A percentile compares a stretch with the other conserved stretches of the same genome.
These are phyloP conservation scores for Podila epigama DNA, from an alignment of 192 early-diverging fungal species.

Conservation along the genomic window DNA sequence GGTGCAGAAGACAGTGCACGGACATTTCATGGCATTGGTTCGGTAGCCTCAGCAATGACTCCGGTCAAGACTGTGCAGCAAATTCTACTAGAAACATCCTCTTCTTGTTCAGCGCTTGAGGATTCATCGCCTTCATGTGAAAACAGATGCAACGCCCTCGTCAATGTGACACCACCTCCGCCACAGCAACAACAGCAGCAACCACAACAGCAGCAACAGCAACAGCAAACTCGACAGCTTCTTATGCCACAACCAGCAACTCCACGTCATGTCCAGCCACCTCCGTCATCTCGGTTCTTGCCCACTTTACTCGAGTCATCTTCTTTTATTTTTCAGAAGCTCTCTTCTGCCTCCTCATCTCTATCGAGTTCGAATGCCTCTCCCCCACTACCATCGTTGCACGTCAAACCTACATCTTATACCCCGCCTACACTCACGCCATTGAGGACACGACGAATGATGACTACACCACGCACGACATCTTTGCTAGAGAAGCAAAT, in stretches of 20 bases:
- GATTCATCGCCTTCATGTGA: not conserved
- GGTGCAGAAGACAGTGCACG: conserved; percentile 15
- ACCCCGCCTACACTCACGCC: too few species aligned
- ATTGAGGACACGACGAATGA: too few species aligned
- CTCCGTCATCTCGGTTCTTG: conserved; percentile 1
- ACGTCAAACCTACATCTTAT: not conserved
- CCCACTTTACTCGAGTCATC: conserved; percentile 14
- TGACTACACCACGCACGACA: too few species aligned
- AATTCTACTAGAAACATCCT: not conserved
- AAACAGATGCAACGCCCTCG: not conserved
- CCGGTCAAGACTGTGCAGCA: not conserved
- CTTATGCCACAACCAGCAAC: not conserved
- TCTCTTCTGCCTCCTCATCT: not conserved
- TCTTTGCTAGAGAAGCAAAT: too few species aligned
- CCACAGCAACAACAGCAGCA: not conserved
- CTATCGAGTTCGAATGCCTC: not conserved
- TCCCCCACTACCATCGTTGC: not conserved
- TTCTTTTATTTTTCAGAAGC: conserved; percentile 18
- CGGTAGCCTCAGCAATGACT: not conserved
- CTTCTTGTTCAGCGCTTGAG: not conserved
- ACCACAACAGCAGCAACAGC: not conserved
- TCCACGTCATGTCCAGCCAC: not conserved
- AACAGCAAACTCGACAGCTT: not conserved
- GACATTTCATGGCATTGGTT: conserved; percentile 35
- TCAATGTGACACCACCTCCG: not conserved